Conservation (phyloP, 108 stramenopile genomes). For the Stephanodiscus minutulus region DNA sequence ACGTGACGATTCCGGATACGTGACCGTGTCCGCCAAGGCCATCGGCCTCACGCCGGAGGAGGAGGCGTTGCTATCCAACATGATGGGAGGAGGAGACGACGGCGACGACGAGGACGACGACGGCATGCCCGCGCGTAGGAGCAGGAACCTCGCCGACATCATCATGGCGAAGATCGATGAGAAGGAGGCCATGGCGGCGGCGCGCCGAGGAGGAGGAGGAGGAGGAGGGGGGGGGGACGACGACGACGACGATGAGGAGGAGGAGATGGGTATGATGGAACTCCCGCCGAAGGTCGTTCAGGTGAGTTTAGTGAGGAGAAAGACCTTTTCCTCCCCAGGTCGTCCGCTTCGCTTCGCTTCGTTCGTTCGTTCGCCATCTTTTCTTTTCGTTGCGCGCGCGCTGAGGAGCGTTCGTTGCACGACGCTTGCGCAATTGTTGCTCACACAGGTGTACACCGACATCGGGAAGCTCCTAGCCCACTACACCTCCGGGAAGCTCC, state of each 20-base stretch:
- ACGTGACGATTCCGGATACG: slow-evolving; percentile 77
- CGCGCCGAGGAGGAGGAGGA: slow-evolving; percentile 29
- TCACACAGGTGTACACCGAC: slow-evolving; percentile 81
- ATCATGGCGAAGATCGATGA: slow-evolving; percentile 98
- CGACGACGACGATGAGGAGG: slow-evolving; percentile 45
- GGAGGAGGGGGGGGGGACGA: slow-evolving; percentile 26
- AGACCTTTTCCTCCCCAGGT: background rate
- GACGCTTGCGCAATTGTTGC: background rate
- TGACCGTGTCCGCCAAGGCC: slow-evolving; percentile 59
- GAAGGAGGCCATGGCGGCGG: slow-evolving; percentile 74
- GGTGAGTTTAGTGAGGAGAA: slow-evolving; percentile 44
- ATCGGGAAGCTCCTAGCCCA: slow-evolving; percentile 93
- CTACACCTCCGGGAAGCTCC: slow-evolving; percentile 97
- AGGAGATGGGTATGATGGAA: slow-evolving; percentile 46
- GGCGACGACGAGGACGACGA: slow-evolving; percentile 35
- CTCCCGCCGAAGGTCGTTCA: slow-evolving; percentile 93
- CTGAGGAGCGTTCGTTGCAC: background rate
- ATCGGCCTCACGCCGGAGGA: slow-evolving; percentile 76
- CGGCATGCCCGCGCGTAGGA: slow-evolving; percentile 29
- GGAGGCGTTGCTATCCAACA: slow-evolving; percentile 77
- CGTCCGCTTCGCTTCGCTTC: background rate
- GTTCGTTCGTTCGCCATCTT: background rate
- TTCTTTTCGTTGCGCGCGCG: background rate
- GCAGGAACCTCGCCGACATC: slow-evolving; percentile 93
- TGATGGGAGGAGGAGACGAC: slow-evolving; percentile 60